Conservation (phyloP, 306 rosid genomes). For the Lathyrus aphaca region DNA sequence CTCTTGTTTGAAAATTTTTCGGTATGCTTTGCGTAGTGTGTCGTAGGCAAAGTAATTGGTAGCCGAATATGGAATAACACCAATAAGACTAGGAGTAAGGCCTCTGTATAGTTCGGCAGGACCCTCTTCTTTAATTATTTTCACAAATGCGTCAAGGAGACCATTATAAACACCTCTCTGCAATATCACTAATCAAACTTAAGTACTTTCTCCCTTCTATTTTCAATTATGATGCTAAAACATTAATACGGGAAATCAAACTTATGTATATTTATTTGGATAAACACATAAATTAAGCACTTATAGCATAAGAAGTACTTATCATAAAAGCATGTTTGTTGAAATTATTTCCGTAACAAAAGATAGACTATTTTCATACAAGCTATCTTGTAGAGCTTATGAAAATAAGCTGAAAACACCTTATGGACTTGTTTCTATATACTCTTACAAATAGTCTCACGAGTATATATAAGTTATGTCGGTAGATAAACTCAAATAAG, state of each 20-base stretch:
- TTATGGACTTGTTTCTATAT: background rate
- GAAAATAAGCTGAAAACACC: background rate
- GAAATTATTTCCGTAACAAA: background rate
- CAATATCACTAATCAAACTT: slow-evolving; percentile 39
- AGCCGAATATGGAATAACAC: slow-evolving; percentile 92
- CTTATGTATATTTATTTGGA: background rate
- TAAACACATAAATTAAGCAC: background rate
- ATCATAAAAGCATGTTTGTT: background rate
- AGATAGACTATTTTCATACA: background rate
- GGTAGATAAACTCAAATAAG: background rate
- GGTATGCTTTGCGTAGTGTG: slow-evolving; percentile 74
- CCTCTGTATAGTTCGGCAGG: slow-evolving; percentile 89
- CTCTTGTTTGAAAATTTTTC: slow-evolving; percentile 72
- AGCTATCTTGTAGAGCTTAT: background rate
- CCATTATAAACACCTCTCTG: slow-evolving; percentile 87
- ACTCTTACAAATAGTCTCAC: background rate
- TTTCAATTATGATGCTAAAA: slow-evolving; percentile 9
- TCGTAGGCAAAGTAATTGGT: slow-evolving; percentile 90
- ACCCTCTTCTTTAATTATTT: slow-evolving; percentile 82
- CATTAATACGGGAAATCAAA: slow-evolving; percentile 16
- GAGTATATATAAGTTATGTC: background rate
- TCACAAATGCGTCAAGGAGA: slow-evolving; percentile 79
- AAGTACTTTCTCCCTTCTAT: slow-evolving; percentile 5
- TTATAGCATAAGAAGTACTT: background rate
- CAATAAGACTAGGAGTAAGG: slow-evolving; percentile 86